phyloP scores from a whole-genome alignment of 208 protist genomes.

The Leishmania arabica region DNA sequence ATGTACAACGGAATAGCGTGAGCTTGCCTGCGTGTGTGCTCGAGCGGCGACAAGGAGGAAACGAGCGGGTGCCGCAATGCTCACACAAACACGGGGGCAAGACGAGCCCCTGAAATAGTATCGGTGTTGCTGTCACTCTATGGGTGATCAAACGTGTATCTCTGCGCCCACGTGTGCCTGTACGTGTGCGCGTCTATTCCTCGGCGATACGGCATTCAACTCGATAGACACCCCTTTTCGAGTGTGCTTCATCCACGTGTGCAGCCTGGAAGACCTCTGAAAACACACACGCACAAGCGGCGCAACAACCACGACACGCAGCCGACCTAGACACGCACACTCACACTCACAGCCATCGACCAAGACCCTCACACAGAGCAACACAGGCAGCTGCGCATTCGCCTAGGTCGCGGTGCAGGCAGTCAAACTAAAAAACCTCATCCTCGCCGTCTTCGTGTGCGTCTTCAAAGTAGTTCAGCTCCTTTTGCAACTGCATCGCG shows the following conservation, averaged over 20 bases:
- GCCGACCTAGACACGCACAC: background rate
- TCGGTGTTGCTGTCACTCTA: background rate
- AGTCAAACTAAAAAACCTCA: slow-evolving; percentile 27
- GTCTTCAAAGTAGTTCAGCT: slow-evolving; percentile 64
- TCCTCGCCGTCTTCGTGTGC: slow-evolving; percentile 66
- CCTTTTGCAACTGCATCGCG: slow-evolving; percentile 41
- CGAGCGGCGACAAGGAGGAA: background rate
- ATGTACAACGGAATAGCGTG: background rate
- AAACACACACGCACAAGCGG: background rate
- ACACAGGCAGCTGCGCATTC: background rate
- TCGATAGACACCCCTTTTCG: background rate
- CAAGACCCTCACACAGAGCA: background rate
- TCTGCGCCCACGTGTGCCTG: background rate
- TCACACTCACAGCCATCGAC: background rate
- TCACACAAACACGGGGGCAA: background rate
- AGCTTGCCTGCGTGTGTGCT: background rate
- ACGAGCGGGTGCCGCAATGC: background rate
- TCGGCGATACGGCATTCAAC: background rate
- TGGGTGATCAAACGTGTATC: background rate
- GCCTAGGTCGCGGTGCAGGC: background rate
- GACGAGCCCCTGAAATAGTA: background rate
- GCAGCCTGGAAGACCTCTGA: background rate
- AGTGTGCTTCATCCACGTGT: background rate
- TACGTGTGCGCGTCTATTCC: background rate
- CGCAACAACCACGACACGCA: background rate